Conservation (phyloP, 768 basidiomycete species). For the Suillus subalutaceus region DNA sequence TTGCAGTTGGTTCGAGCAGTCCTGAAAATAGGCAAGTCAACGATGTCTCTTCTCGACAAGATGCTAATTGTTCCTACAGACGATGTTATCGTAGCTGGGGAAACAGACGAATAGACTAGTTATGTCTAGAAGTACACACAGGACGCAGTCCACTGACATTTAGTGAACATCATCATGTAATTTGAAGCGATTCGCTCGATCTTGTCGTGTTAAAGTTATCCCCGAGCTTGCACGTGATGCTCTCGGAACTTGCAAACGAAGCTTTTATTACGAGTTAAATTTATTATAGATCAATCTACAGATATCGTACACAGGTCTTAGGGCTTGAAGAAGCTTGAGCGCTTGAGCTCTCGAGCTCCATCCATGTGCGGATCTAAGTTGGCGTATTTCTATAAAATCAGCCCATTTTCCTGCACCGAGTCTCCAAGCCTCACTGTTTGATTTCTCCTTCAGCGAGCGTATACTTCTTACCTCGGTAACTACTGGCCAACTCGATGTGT, state of each 20-base stretch:
- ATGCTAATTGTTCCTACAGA: slow-evolving; percentile 44
- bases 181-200: slow-evolving; percentile 13
- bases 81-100: slow-evolving; percentile 76
- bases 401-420: background rate
- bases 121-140: slow-evolving; percentile 19
- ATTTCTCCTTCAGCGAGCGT: background rate
- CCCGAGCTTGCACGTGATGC: background rate
- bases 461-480: background rate
- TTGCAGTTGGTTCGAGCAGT: slow-evolving; percentile 79
- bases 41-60: background rate
- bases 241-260: background rate
- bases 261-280: background rate
- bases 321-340: background rate
- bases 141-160: slow-evolving; percentile 17
- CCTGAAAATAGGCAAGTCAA: slow-evolving; percentile 76
- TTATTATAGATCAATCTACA: background rate
- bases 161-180: slow-evolving; percentile 27
- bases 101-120: slow-evolving; percentile 61
- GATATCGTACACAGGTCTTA: background rate
- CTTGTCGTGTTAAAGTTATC: background rate
- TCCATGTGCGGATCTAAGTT: background rate
- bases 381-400: background rate
- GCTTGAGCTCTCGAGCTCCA: too few species aligned
- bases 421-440: background rate
- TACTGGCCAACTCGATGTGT: background rate